Evolutionary conservation across 768 basidiomycete species (phyloP).

Genomic region (Lentinula raphanica): DNA sequence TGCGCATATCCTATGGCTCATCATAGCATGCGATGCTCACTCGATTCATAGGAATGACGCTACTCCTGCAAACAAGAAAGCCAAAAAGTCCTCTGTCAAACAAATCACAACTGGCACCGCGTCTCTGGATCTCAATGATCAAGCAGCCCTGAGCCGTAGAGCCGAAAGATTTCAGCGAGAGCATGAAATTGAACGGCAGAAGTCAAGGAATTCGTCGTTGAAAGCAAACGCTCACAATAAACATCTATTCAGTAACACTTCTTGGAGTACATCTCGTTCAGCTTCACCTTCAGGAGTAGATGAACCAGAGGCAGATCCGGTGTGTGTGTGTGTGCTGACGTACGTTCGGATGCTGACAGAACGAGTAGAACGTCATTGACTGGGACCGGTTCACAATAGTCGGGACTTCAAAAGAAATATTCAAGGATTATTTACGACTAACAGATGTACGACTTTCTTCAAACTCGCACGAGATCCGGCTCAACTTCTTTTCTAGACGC

Average conservation of each 20-base stretch:
- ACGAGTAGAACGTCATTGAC: slow-evolving; percentile 79
- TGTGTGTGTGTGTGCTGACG: slow-evolving; percentile 29
- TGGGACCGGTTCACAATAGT: slow-evolving; percentile 97
- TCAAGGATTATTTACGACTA: slow-evolving; percentile 93
- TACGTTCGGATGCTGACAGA: neutral
- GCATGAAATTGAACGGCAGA: slow-evolving; percentile 79
- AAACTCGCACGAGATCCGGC: neutral
- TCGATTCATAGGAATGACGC: slow-evolving; percentile 31
- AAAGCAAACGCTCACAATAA: slow-evolving; percentile 44
- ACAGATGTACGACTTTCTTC: slow-evolving; percentile 60
- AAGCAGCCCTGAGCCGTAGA: slow-evolving; percentile 65
- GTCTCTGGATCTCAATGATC: slow-evolving; percentile 55
- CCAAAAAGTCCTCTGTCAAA: slow-evolving; percentile 56
- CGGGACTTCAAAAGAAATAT: slow-evolving; percentile 81
- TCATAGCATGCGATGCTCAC: neutral
- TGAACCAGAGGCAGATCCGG: slow-evolving; percentile 70
- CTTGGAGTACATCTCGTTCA: slow-evolving; percentile 39
- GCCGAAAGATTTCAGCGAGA: slow-evolving; percentile 90
- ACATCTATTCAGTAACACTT: slow-evolving; percentile 48
- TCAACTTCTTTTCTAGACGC: slow-evolving; percentile 58
- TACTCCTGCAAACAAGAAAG: slow-evolving; percentile 42
- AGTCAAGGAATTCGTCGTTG: slow-evolving; percentile 34
- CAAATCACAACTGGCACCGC: slow-evolving; percentile 31
- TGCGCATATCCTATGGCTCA: slow-evolving; percentile 25
- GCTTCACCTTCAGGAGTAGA: slow-evolving; percentile 49